Base-by-base conservation (phyloP, 2,329 filamentous ascomycete genomes). In the Purpureocillium lavendulum region DNA sequence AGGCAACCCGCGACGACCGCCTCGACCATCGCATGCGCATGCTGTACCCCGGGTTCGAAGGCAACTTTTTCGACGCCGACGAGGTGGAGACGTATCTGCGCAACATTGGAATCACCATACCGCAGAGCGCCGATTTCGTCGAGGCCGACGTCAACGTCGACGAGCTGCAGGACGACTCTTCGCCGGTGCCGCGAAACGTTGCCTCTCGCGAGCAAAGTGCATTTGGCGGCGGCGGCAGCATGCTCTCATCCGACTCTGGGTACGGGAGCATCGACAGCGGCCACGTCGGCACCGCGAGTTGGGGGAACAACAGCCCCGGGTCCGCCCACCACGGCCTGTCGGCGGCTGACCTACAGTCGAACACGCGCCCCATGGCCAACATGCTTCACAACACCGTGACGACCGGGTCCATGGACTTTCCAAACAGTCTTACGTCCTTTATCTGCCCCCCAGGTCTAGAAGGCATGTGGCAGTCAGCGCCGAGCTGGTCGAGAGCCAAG, bases 21-120 rank as follows among this genome's bases (percentile, higher is more conserved):
- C 48, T 80, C 7, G 63, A 69, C 30, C 52, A 58, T 11, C 64
- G 67, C 13, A 66, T 83, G 47, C 63, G 63, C 15, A 70, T 75
- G 46, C 70, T 68, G 30, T 57, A 80, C 7, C 69, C 73, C 1
- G 82, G 77, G 0, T 84, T 81, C 44, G 74, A 83, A 43, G 84
- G 84, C 4, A 76, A 85, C 37, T 92, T 86, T 67, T 85, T 84
- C 49, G 85, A 92, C 52, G 65, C 79, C 0, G 73, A 85, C 43
- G 87, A 92, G 55, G 80, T 88, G 0, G 83, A 92, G 57, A 69
- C 75, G 11, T 92, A 88, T 53, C 63, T 94, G 3, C 71, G 71
- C 31, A 69, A 74, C 36, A 72, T 74, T 24, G 80, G 80, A 5
- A 73, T 87, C 24, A 56, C 66, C 34, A 77, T 88, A 38, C 73